These are phyloP conservation scores for Balansia obtecta DNA, from an alignment of 2,329 filamentous ascomycete genomes.

Conservation along the genomic window DNA sequence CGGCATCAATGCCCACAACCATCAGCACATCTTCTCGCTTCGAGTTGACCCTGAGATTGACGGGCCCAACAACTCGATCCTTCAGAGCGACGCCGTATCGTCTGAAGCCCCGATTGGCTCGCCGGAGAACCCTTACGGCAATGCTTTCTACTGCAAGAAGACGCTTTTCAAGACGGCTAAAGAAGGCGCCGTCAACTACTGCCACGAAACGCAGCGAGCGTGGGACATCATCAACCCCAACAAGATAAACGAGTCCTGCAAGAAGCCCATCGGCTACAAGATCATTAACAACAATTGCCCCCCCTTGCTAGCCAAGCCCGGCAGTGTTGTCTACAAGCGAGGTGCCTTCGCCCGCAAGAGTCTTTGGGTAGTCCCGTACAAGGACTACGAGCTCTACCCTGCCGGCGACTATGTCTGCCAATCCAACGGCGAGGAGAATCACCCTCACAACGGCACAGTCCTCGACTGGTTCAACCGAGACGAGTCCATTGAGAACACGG, in stretches of 20 bases:
- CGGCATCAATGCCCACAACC: conserved; percentile 52
- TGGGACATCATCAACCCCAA: conserved; percentile 30
- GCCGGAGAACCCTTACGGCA: conserved; percentile 59
- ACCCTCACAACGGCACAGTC: conserved; percentile 12
- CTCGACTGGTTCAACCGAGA: conserved; percentile 36
- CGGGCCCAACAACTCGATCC: conserved; percentile 48
- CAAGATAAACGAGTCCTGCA: conserved; percentile 25
- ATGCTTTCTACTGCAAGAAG: conserved; percentile 46
- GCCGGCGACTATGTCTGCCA: conserved; percentile 32
- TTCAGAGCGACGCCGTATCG: conserved; percentile 55
- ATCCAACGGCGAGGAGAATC: conserved; percentile 25
- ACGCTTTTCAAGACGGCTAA: conserved; percentile 13
- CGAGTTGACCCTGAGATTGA: conserved; percentile 55
- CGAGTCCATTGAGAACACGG: conserved; percentile 36
- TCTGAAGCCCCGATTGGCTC: conserved; percentile 52
- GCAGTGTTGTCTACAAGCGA: conserved; percentile 24
- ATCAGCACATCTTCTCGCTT: conserved; percentile 58
- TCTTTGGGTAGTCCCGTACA: conserved; percentile 30
- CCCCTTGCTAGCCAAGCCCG: conserved; percentile 28
- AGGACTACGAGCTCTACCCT: conserved; percentile 29
- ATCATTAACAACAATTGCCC: conserved; percentile 34
- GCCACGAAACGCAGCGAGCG: conserved; percentile 16
- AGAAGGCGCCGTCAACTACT: conserved; percentile 13
- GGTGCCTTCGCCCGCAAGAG: conserved; percentile 29
- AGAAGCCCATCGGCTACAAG: conserved; percentile 33